Evolutionary conservation across 768 basidiomycete species (phyloP).

Genomic region (Pleurotus platypus): DNA sequence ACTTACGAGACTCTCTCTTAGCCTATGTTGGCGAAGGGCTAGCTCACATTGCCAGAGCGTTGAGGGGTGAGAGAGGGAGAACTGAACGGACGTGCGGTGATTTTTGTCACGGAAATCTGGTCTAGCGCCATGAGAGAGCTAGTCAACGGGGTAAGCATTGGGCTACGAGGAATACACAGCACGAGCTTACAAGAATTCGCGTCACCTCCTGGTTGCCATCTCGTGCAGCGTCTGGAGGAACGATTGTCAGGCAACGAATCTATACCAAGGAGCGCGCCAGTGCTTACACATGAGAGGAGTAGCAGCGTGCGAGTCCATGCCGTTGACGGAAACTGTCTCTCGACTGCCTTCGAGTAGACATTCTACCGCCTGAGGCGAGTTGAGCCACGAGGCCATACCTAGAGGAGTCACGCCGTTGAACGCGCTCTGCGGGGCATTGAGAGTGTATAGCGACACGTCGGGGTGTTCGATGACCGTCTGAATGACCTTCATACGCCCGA

Average conservation of each 20-base stretch:
- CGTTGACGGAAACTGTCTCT: conserved; percentile 66
- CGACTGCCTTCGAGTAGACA: conserved; percentile 61
- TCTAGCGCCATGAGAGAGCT: conserved; percentile 69
- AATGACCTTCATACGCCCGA: conserved; percentile 54
- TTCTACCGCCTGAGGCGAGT: conserved; percentile 56
- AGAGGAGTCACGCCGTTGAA: conserved; percentile 76
- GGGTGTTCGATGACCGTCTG: conserved; percentile 51
- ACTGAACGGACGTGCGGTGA: conserved; percentile 69
- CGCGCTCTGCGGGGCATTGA: conserved; percentile 70
- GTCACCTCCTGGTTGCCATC: conserved; percentile 71
- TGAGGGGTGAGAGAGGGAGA: conserved; percentile 56
- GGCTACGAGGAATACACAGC: conserved; percentile 4
- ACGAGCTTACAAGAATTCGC: conserved; percentile 50
- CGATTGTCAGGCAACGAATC: conserved; percentile 10
- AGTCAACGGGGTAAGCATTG: conserved; percentile 8
- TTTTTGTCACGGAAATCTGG: conserved; percentile 73
- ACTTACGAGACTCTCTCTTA: conserved; percentile 58
- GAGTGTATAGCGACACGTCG: conserved; percentile 60
- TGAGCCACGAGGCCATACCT: conserved; percentile 77
- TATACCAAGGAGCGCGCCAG: conserved; percentile 10
- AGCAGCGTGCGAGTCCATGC: conserved; percentile 69
- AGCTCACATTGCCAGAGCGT: conserved; percentile 71
- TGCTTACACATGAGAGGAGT: conserved; percentile 83
- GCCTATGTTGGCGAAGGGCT: conserved; percentile 56
- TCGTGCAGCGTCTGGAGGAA: conserved; percentile 63